Conservation (phyloP, 768 basidiomycete species). For the Tricholoma matsutake region DNA sequence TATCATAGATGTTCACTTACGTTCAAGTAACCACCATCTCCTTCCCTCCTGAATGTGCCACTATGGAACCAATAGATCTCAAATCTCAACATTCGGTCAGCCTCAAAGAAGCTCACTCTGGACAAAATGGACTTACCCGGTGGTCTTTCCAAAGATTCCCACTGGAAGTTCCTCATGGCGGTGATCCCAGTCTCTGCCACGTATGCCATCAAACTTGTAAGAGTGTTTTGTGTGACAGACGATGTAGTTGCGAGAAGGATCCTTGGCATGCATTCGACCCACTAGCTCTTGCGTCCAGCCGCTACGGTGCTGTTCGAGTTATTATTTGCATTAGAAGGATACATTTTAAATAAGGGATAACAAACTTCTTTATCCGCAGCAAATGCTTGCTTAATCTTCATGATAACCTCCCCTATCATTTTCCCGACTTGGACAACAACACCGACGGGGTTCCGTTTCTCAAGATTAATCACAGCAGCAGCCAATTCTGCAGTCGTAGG, state of each 20-base stretch:
- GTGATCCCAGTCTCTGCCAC: conserved; percentile 24
- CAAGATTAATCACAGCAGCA: background rate
- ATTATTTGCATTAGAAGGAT: background rate
- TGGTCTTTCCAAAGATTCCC: conserved; percentile 10
- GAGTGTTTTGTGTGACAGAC: conserved; percentile 4
- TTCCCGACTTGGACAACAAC: background rate
- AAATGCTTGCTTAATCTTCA: background rate
- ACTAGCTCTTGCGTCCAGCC: conserved; percentile 4
- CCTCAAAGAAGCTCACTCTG: background rate
- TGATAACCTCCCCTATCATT: background rate
- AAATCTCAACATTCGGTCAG: conserved; percentile 8
- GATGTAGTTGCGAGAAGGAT: conserved; percentile 16
- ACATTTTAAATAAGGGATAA: background rate
- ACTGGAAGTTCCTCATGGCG: conserved; percentile 22
- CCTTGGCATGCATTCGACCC: background rate
- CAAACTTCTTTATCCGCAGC: background rate
- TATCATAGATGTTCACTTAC: conserved; percentile 14
- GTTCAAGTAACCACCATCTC: conserved; percentile 24
- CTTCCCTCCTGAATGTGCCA: conserved; percentile 15
- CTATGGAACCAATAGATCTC: conserved; percentile 22
- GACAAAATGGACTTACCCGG: conserved; percentile 7
- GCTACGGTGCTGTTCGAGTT: background rate
- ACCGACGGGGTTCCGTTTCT: background rate
- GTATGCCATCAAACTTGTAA: conserved; percentile 18
- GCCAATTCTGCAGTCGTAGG: background rate